phyloP scores from a whole-genome alignment of 768 basidiomycete genomes.

The Kwoniella europaea region DNA sequence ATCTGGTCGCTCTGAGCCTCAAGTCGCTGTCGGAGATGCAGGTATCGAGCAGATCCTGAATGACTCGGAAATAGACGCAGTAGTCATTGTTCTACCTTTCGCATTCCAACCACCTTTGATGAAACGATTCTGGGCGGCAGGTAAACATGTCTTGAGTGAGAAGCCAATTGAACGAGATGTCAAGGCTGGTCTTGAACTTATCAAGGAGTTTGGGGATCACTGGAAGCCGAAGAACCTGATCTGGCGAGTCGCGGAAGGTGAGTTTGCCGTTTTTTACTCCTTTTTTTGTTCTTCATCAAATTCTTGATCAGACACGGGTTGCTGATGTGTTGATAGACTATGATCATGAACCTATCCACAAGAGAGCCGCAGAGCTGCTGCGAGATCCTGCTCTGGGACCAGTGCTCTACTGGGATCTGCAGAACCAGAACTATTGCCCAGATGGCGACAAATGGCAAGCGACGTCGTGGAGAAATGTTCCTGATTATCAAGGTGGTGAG shows the following conservation, averaged over 20 bases:
- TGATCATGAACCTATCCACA: conserved; percentile 4
- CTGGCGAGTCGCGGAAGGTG: conserved; percentile 1
- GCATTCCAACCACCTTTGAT: conserved; percentile 2
- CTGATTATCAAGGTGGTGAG: conserved; percentile 9
- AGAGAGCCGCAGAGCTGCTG: neutral
- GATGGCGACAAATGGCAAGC: conserved; percentile 5
- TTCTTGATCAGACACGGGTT: neutral
- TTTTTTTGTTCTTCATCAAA: no score
- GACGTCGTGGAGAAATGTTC: conserved; percentile 4
- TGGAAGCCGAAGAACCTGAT: conserved; percentile 1
- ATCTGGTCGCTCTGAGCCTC: conserved; percentile 2
- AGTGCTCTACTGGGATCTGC: conserved; percentile 5
- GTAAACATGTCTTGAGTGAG: conserved; percentile 6
- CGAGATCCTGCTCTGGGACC: conserved; percentile 5
- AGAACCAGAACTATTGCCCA: conserved; percentile 3
- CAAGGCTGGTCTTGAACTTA: neutral
- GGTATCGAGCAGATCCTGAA: conserved; percentile 5
- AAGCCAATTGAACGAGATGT: neutral
- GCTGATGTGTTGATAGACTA: neutral
- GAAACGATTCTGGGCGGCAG: conserved; percentile 7
- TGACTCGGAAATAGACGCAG: neutral
- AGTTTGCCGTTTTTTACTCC: neutral
- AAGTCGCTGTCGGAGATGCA: conserved; percentile 3
- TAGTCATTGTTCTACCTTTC: neutral
- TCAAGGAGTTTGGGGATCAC: conserved; percentile 5